Evolutionary conservation across 768 basidiomycete species (phyloP).

Genomic region (Auricularia cornea): DNA sequence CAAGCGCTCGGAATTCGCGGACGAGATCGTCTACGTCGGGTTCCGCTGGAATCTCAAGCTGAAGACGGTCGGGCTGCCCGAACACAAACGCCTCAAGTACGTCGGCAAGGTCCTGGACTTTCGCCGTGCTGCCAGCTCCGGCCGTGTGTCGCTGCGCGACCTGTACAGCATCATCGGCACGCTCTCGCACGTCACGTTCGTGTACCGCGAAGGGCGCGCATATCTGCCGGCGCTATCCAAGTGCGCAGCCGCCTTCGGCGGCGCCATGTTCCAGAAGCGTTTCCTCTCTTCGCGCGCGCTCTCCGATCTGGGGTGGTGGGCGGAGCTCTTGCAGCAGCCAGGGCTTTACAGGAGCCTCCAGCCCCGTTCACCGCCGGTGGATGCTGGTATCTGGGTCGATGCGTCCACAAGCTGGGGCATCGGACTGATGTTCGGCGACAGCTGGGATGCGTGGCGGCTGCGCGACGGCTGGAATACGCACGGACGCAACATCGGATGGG

Average conservation of each 20-base stretch:
- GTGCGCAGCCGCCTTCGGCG: slow-evolving; percentile 18
- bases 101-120: slow-evolving; percentile 16
- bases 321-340: background rate
- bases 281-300: slow-evolving; percentile 16
- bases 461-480: slow-evolving; percentile 6
- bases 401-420: slow-evolving; percentile 4
- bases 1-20: slow-evolving; percentile 22
- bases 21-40: slow-evolving; percentile 28
- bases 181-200: slow-evolving; percentile 26
- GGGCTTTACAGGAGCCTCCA: slow-evolving; percentile 8
- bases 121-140: background rate
- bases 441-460: slow-evolving; percentile 10
- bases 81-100: slow-evolving; percentile 24
- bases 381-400: background rate
- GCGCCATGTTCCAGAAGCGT: slow-evolving; percentile 6
- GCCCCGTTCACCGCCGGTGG: slow-evolving; percentile 4
- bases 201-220: slow-evolving; percentile 19
- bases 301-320: slow-evolving; percentile 30
- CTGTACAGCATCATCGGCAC: slow-evolving; percentile 21
- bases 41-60: slow-evolving; percentile 27
- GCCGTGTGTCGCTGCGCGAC: slow-evolving; percentile 8
- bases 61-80: slow-evolving; percentile 25
- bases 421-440: background rate
- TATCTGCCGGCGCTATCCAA: slow-evolving; percentile 19
- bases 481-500: slow-evolving; percentile 9